Percentiles rank a stretch among this genome's conserved stretches.
These are phyloP conservation scores for Schrenkiella parvula DNA, from an alignment of 345 rosid genomes.

Conservation along the genomic window DNA sequence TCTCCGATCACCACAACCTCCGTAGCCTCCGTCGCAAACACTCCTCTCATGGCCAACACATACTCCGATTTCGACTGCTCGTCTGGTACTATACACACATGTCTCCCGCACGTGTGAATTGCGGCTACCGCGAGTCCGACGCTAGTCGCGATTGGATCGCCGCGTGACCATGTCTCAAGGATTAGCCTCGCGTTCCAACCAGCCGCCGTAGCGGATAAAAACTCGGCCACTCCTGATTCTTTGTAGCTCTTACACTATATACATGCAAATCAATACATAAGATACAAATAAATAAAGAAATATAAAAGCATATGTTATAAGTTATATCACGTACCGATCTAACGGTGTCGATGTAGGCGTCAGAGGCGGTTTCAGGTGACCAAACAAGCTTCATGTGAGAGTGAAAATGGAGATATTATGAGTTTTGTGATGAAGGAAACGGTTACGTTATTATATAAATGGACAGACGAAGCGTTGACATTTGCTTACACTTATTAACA, in stretches of 20 bases:
- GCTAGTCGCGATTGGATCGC: conserved; percentile 62
- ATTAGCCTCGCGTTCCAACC: conserved; percentile 80
- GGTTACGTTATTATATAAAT: conserved; percentile 33
- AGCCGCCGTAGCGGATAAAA: conserved; percentile 83
- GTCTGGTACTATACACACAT: conserved; percentile 77
- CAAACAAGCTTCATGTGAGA: conserved; percentile 70
- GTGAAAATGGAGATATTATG: conserved; percentile 7
- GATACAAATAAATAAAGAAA: not conserved
- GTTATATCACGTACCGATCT: conserved; percentile 42
- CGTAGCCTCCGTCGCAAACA: conserved; percentile 24
- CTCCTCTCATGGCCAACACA: conserved; percentile 36
- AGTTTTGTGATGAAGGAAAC: not conserved
- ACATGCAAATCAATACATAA: not conserved
- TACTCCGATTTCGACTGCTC: conserved; percentile 61
- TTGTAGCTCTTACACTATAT: conserved; percentile 46
- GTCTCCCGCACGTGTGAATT: conserved; percentile 61
- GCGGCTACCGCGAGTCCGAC: conserved; percentile 73
- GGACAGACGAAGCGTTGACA: conserved; percentile 35
- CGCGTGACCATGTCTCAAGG: conserved; percentile 70
- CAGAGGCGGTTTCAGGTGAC: conserved; percentile 78
- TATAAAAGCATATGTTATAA: no score
- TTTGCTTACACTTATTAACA: conserved; percentile 14
- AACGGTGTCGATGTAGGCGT: conserved; percentile 70
- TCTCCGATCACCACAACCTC: conserved; percentile 52
- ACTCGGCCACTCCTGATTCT: conserved; percentile 70